Evolutionary conservation across 208 protist genomes (phyloP), one percentile per base, ranked within the genome.

Genomic region (Trypanosoma mega): DNA sequence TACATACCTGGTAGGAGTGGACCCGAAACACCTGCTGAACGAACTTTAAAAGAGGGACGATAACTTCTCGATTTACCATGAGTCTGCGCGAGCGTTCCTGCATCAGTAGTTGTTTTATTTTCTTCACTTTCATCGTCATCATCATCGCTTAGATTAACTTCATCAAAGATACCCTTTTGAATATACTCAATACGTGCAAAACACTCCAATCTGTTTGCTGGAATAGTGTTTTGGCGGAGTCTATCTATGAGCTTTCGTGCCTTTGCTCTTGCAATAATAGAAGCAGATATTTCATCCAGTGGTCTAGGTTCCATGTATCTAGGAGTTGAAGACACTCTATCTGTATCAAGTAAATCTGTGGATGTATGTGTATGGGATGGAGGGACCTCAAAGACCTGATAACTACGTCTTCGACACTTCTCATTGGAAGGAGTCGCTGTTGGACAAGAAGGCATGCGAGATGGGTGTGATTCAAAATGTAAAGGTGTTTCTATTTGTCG

Each of bases 161-260:
- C 64, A 33, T 47, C 36, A 59, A 53, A 54, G 0, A 60, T 60
- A 20, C 33, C 18, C 33, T 61, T 36, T 33, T 56, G 57, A 27
- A 66, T 29, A 48, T 52, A 67, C 31, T 60, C 48, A 57, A 67
- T 48, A 37, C 54, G 47, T 30, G 67, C 51, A 61, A 67, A 59
- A 53, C 57, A 63, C 61, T 82, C 76, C 57, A 79, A 83, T 37
- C 87, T 83, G 59, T 91, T 83, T 21, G 90, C 87, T 9, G 87
- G 87, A 26, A 94, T 71, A 31, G 83, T 75, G 30, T 77, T 72
- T 34, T 58, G 57, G 9, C 78, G 80, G 45, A 94, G 74, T 43
- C 69, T 56, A 53, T 90, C 73, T 53, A 94, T 74, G 27, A 94
- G 29, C 7, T 70, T 72, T 8, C 87, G 72, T 1, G 83, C 84